Evolutionary conservation across 495 filamentous ascomycete genomes (phyloP).

Genomic region (Tetracladium setigerum): DNA sequence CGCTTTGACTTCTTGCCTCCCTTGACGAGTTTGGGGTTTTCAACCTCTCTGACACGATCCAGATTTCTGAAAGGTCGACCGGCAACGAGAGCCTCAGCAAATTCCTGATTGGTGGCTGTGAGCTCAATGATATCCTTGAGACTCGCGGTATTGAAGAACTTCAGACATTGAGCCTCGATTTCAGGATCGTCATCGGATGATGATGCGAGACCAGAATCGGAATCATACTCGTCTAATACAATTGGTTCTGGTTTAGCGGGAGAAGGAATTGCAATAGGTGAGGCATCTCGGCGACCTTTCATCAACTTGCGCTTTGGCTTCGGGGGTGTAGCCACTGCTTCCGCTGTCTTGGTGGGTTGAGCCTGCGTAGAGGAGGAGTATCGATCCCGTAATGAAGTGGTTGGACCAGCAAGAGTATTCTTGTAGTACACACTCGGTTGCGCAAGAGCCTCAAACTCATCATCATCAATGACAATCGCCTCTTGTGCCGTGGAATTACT

Average conservation of each 20-base stretch:
- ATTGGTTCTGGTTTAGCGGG: slow-evolving; percentile 17
- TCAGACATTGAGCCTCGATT: slow-evolving; percentile 54
- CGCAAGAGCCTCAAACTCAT: slow-evolving; percentile 21
- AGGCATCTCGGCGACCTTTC: slow-evolving; percentile 45
- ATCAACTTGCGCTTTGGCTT: slow-evolving; percentile 44
- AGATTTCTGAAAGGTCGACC: slow-evolving; percentile 62
- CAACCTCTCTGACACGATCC: slow-evolving; percentile 54
- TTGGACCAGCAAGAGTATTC: slow-evolving; percentile 28
- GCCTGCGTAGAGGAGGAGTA: slow-evolving; percentile 43
- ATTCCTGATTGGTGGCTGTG: slow-evolving; percentile 58
- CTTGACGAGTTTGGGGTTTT: slow-evolving; percentile 33
- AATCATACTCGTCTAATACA: slow-evolving; percentile 38
- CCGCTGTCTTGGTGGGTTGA: slow-evolving; percentile 6
- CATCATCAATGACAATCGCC: slow-evolving; percentile 23
- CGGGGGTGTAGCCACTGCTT: slow-evolving; percentile 19
- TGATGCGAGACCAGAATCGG: slow-evolving; percentile 26
- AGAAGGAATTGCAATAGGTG: slow-evolving; percentile 32
- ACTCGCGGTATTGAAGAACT: slow-evolving; percentile 77
- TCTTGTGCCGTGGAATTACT: slow-evolving; percentile 25
- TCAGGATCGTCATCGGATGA: slow-evolving; percentile 29
- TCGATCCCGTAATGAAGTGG: slow-evolving; percentile 51
- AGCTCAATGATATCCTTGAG: slow-evolving; percentile 68
- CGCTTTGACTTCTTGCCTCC: slow-evolving; percentile 31
- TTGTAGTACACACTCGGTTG: slow-evolving; percentile 50
- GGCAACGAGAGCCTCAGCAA: slow-evolving; percentile 56